These are phyloP conservation scores for Vanilla planifolia DNA, from an alignment of 106 monocot genomes.

Conservation along the genomic window DNA sequence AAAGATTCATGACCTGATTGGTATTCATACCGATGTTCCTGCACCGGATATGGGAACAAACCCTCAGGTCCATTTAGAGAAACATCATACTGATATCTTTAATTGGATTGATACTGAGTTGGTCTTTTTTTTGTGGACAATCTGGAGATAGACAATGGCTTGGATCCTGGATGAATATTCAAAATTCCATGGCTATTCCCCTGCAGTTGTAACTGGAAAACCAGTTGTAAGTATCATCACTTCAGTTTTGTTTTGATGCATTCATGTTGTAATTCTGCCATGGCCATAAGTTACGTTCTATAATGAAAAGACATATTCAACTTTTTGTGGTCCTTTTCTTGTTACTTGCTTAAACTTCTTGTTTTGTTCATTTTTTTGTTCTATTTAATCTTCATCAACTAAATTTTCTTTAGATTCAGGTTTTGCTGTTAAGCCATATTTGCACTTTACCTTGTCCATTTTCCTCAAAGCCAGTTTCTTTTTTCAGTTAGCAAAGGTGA, in stretches of 20 bases:
- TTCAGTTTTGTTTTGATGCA: no score
- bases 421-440: no score
- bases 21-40: conserved; percentile 85
- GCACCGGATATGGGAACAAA: conserved; percentile 93
- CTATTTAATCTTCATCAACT: no score
- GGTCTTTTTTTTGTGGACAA: neutral
- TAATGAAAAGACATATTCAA: no score
- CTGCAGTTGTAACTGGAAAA: conserved; percentile 88
- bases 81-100: neutral
- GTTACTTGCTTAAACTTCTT: neutral
- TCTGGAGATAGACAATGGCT: conserved; percentile 61
- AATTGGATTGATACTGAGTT: neutral
- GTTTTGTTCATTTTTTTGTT: neutral
- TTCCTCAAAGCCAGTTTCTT: no score
- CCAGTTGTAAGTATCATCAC: conserved; percentile 65
- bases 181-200: conserved; percentile 89
- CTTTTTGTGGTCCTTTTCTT: no score
- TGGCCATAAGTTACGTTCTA: no score
- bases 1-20: conserved; percentile 90
- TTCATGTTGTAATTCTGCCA: no score
- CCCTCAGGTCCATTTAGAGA: conserved; percentile 27
- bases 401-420: no score
- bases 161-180: conserved; percentile 93
- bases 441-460: no score
- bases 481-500: no score